Evolutionary conservation across 179 eudicot genomes (phyloP).

Genomic region (Actinidia arguta): DNA sequence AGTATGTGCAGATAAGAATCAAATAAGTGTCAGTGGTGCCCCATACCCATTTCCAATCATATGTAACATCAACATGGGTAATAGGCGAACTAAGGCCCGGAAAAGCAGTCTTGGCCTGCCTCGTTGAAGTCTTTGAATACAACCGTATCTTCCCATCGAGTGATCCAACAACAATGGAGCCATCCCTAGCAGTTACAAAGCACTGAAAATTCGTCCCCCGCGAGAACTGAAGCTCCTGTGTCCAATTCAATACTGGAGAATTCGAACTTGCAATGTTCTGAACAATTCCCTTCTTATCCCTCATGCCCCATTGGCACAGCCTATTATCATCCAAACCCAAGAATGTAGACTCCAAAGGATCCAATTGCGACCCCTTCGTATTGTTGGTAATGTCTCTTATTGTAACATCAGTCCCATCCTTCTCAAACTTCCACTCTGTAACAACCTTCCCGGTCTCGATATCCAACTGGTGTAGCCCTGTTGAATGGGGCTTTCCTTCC

Average conservation of each 20-base stretch:
- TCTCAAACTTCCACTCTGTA: conserved; percentile 90
- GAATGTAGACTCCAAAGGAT: conserved; percentile 88
- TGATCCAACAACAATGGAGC: conserved; percentile 95
- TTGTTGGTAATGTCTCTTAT: conserved; percentile 92
- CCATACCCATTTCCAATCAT: conserved; percentile 96
- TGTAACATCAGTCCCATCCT: conserved; percentile 83
- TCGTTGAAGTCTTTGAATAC: conserved; percentile 90
- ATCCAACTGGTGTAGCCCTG: conserved; percentile 84
- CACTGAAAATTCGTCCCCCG: conserved; percentile 96
- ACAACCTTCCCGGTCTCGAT: conserved; percentile 95
- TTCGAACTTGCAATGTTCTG: conserved; percentile 55
- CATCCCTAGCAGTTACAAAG: conserved; percentile 95
- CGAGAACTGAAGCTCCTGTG: conserved; percentile 91
- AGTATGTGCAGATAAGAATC: conserved; percentile 84
- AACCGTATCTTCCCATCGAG: conserved; percentile 95
- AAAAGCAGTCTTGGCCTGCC: conserved; percentile 96
- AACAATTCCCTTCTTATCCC: conserved; percentile 80
- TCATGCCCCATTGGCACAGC: conserved; percentile 97
- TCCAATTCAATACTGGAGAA: conserved; percentile 90
- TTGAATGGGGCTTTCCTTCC: conserved; percentile 75
- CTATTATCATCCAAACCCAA: conserved; percentile 91
- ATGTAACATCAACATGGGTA: conserved; percentile 96
- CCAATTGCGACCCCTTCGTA: conserved; percentile 83
- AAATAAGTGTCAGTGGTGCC: conserved; percentile 91
- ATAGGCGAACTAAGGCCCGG: conserved; percentile 95